Evolutionary conservation across 116 monocot genomes (phyloP), one percentile per base, ranked within the genome.

Genomic region (Posidonia oceanica): DNA sequence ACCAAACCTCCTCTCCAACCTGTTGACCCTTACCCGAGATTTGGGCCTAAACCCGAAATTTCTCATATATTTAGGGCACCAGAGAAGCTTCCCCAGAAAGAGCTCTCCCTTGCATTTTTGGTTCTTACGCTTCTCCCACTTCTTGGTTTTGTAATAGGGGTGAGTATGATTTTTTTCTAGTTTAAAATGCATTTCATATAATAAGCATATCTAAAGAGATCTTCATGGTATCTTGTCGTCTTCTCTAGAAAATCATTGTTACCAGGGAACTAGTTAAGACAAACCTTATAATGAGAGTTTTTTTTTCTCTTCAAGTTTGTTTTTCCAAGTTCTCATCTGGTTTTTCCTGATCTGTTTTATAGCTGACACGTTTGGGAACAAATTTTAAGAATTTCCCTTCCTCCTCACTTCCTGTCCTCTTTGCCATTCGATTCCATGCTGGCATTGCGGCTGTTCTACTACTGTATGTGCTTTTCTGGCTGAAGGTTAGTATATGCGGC

Each of bases 381-480:
- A 98, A 92, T 71, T 66, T 90, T 21, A 98, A 91, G 82, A 69
- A 75, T 39, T 92, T 92, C 68, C 93, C 93, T 8, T 76, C 92
- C 17, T 82, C 85, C n/a, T 16, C 85, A 6, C 52, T 74, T 23
- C 85, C 89, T n/a, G 84, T 87, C 58, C 67, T 70, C 17, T 90
- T 87, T 63, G 54, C 90, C 10, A 3, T 87, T 11, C 87, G 92
- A 61, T 98, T 98, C 73, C 93, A 98, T 80, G 79, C 68, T 67
- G 93, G 90, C 64, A 92, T 98, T 51, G 92, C 85, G 29, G 92
- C 87, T 8, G 87, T 90, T 69, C 80, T 98, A 48, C 15, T 81
- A 16, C 87, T 98, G 37, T 98, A 98, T 62, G 76, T 52, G 8
- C 85, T 98, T 66, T 98, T 98, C 78, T 98, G 92, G 92, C 67